A percentile compares a stretch with the other conserved stretches of the same genome.
Conservation (phyloP, 805 yeast species). For the Barnettozyma vustinii region DNA sequence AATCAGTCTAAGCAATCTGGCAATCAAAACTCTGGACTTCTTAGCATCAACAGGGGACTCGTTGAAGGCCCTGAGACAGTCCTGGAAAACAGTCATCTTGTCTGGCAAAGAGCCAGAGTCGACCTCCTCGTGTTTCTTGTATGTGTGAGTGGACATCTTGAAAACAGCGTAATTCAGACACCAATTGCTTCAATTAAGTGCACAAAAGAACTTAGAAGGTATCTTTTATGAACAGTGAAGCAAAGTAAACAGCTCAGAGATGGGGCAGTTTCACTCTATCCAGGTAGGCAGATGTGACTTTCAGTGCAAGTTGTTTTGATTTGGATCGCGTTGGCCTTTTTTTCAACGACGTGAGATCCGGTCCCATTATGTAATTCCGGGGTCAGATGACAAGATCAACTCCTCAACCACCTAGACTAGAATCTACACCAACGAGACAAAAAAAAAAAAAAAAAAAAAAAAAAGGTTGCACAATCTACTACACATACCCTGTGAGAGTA, state of each 20-base stretch:
- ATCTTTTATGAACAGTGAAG: background rate
- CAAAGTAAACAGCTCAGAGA: background rate
- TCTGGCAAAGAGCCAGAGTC: constrained; percentile 72
- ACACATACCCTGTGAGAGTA: too few relatives aligned
- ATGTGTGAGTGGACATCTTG: constrained; percentile 73
- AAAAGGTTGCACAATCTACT: too few relatives aligned
- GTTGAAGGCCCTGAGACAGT: constrained; percentile 88
- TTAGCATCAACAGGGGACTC: constrained; percentile 85
- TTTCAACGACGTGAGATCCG: constrained; percentile 1
- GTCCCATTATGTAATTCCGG: background rate
- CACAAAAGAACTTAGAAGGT: background rate
- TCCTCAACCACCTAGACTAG: too few relatives aligned
- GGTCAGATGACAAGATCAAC: background rate
- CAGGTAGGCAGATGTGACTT: background rate
- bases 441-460: too few relatives aligned
- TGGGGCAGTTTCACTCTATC: background rate
- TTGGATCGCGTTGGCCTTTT: constrained; percentile 11
- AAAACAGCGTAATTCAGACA: background rate
- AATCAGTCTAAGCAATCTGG: constrained; percentile 76
- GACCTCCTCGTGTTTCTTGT: constrained; percentile 78
- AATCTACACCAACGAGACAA: too few relatives aligned
- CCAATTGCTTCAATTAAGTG: background rate
- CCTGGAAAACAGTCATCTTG: constrained; percentile 96
- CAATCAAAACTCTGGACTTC: constrained; percentile 76
- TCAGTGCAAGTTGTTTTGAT: background rate